Evolutionary conservation across 768 basidiomycete species (phyloP), one percentile per base, ranked within the genome.

Genomic region (Sistotremastrum niveocremeum): DNA sequence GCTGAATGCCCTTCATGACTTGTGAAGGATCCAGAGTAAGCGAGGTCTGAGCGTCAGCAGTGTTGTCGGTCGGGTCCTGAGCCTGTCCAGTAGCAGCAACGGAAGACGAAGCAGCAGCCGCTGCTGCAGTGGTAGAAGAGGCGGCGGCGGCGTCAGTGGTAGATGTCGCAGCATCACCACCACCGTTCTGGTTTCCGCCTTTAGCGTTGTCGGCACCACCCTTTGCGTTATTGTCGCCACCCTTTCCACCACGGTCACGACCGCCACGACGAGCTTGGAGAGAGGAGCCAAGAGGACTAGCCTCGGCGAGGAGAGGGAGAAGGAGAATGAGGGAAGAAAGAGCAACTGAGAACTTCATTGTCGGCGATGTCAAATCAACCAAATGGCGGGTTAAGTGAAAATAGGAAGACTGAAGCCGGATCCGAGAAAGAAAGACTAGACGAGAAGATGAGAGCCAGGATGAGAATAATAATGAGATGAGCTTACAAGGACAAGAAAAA

Each of bases 291-390:
- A 54, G 30, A 44, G 60, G 46, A 43, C 40, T 46, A 41, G 41
- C 42, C 32, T 54, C 55, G 29, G 53, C 54, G 50, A 64, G 55
- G 42, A 67, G 48, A 40, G 71, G 56, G 41, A 73, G 64, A 38
- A 69, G 55, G 47, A 70, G 42, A 51, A 69, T 51, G 49, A 71
- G 55, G 39, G 66, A 48, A 10, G 67, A 61, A 47, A 70, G 49
- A 47, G 67, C 58, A 46, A 58, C 58, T 37, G 68, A 63, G 61
- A 72, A 68, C 65, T 70, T 76, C 76, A 78, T 78, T 52, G 53
- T 43, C 46, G 36, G 11, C 45, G 31, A 38, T 35, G 55, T 65
- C 43, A 52, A 43, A 46, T 46, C 48, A 52, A 55, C 49, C 49
- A 48, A 54, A 55, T 55, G 53, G 54, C 44, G 53, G 57, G 54